phyloP scores from a whole-genome alignment of 208 protist genomes.

The Angomonas ambiguus region DNA sequence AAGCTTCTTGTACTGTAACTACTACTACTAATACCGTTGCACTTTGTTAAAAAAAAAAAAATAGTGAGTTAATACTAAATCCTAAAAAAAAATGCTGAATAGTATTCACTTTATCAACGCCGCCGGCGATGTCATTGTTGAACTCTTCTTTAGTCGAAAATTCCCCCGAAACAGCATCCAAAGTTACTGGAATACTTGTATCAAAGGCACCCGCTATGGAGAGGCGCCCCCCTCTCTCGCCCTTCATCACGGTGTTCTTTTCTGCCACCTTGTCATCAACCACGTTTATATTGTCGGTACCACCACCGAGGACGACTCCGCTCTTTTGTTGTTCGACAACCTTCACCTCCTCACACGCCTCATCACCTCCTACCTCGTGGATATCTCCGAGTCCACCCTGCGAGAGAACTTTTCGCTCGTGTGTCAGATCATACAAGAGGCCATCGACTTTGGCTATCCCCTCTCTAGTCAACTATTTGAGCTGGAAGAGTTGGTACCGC shows the following conservation, averaged over 20 bases:
- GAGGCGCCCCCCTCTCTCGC: constrained; percentile 42
- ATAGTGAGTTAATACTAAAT: neutral
- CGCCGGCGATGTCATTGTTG: constrained; percentile 84
- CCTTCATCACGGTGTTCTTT: constrained; percentile 46
- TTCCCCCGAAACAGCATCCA: constrained; percentile 62
- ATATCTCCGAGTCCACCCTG: constrained; percentile 71
- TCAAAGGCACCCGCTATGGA: constrained; percentile 22
- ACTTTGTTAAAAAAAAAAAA: too few relatives aligned
- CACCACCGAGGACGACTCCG: constrained; percentile 52
- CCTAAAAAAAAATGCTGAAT: constrained; percentile 42
- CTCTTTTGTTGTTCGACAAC: constrained; percentile 74
- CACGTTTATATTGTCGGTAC: constrained; percentile 75
- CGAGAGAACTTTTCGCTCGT: constrained; percentile 89
- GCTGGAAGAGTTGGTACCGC: constrained; percentile 85
- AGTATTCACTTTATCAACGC: constrained; percentile 71
- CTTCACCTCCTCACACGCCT: constrained; percentile 55
- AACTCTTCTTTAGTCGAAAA: constrained; percentile 78
- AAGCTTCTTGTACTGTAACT: too few relatives aligned
- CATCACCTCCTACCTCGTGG: constrained; percentile 72
- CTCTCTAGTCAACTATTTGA: constrained; percentile 80
- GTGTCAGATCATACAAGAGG: constrained; percentile 90
- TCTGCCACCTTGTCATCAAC: constrained; percentile 67
- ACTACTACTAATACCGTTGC: too few relatives aligned
- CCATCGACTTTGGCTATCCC: constrained; percentile 91
- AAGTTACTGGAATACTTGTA: constrained; percentile 68